phyloP scores from a whole-genome alignment of 2,329 filamentous ascomycete species.

The Trichophyton simii region DNA sequence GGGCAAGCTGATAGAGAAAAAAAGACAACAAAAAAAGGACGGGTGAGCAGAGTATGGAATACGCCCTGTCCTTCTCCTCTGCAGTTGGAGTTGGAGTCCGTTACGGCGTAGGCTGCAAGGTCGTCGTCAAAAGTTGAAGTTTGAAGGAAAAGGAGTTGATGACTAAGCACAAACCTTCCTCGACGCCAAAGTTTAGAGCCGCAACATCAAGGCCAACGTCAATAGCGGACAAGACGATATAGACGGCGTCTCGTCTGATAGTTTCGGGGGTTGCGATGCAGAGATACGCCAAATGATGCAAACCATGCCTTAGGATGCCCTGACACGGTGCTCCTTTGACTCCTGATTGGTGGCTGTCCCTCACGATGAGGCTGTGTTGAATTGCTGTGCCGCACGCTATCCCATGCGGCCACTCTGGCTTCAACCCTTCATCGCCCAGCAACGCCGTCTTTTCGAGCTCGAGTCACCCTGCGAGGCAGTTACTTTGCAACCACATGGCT shows the following conservation, averaged over 20 bases:
- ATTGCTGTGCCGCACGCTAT: conserved; percentile 2
- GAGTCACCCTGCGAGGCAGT: background rate
- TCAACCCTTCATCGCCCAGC: background rate
- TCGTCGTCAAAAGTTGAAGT: background rate
- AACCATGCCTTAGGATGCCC: background rate
- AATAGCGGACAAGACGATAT: background rate
- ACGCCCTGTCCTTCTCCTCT: background rate
- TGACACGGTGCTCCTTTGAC: background rate
- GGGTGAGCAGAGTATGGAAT: background rate
- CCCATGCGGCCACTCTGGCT: background rate
- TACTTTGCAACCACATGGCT: background rate
- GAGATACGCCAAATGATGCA: background rate
- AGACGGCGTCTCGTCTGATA: background rate
- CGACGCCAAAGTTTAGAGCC: background rate
- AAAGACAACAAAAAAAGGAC: background rate
- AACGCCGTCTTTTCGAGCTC: background rate
- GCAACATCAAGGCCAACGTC: background rate
- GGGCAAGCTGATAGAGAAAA: background rate
- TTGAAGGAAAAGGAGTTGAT: background rate
- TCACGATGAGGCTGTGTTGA: background rate
- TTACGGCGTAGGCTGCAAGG: background rate
- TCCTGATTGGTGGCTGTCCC: background rate
- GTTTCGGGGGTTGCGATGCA: background rate
- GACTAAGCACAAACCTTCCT: background rate
- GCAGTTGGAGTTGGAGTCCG: background rate